Evolutionary conservation across 73 alveolate species (phyloP).

Genomic region (Stentor coeruleus): DNA sequence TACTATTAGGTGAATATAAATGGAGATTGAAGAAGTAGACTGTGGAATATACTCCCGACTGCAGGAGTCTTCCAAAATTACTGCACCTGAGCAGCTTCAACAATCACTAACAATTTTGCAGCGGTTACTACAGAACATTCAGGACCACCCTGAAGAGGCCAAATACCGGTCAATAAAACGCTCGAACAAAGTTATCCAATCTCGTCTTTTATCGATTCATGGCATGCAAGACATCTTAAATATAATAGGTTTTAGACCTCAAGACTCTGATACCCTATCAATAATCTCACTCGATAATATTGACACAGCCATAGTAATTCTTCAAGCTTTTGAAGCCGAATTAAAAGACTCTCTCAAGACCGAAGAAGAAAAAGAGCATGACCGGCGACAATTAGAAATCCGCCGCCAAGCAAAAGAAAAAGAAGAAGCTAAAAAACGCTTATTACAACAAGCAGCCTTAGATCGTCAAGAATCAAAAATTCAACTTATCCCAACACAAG

Average conservation of each 20-base stretch:
- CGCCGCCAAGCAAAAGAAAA: not conserved
- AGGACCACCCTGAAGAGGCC: constrained; percentile 35
- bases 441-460: not conserved
- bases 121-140: constrained; percentile 12
- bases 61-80: not conserved
- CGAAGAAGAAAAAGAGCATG: constrained; percentile 25
- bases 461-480: constrained; percentile 15
- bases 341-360: not conserved
- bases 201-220: not conserved
- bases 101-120: not conserved
- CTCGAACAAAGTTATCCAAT: constrained; percentile 21
- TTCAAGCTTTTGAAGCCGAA: not conserved
- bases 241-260: not conserved
- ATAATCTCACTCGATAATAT: not conserved
- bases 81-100: not conserved
- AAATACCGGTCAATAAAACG: constrained; percentile 26
- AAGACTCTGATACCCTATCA: not conserved
- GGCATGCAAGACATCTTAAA: not conserved
- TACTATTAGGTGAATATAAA: no score
- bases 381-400: constrained; percentile 2
- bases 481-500: constrained; percentile 6
- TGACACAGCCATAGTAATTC: not conserved
- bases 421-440: constrained; percentile 14
- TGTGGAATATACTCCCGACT: not conserved
- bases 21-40: not conserved